These are phyloP conservation scores for Harrya chromipes DNA, from an alignment of 768 basidiomycete genomes.

Conservation along the genomic window DNA sequence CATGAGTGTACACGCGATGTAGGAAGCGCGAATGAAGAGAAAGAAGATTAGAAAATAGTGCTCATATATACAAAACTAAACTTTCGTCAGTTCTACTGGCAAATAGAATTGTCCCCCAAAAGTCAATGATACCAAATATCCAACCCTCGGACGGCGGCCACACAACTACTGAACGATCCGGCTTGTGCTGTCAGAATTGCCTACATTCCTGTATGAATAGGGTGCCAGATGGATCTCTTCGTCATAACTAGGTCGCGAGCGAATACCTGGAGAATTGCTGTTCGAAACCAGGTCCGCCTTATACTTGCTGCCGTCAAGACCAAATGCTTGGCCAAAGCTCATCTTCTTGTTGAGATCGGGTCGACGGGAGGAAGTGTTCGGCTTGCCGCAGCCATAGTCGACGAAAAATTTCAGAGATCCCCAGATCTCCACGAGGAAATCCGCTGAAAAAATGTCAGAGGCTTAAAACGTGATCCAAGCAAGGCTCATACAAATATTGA, in stretches of 20 bases:
- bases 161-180: constrained; percentile 3
- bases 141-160: not conserved
- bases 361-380: constrained; percentile 22
- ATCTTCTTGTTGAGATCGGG: constrained; percentile 26
- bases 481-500: constrained; percentile 42
- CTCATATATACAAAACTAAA: not conserved
- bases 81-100: not conserved
- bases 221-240: constrained; percentile 41
- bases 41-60: not conserved
- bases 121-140: not conserved
- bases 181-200: constrained; percentile 5
- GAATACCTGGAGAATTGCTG: constrained; percentile 9
- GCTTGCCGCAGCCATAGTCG: constrained; percentile 35
- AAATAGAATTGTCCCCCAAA: not conserved
- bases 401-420: constrained; percentile 62
- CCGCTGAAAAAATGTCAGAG: constrained; percentile 39
- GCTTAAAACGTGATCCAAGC: not conserved
- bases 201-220: constrained; percentile 26
- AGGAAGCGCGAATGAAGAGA: not conserved
- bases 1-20: no score
- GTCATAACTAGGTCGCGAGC: constrained; percentile 33
- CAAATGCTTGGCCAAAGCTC: constrained; percentile 41
- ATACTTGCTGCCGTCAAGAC: constrained; percentile 27
- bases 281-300: constrained; percentile 4
- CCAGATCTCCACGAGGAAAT: constrained; percentile 65